Percentiles rank a stretch among this genome's conserved stretches.
These are phyloP conservation scores for Plantago major DNA, from an alignment of 257 asterid species.

Conservation along the genomic window DNA sequence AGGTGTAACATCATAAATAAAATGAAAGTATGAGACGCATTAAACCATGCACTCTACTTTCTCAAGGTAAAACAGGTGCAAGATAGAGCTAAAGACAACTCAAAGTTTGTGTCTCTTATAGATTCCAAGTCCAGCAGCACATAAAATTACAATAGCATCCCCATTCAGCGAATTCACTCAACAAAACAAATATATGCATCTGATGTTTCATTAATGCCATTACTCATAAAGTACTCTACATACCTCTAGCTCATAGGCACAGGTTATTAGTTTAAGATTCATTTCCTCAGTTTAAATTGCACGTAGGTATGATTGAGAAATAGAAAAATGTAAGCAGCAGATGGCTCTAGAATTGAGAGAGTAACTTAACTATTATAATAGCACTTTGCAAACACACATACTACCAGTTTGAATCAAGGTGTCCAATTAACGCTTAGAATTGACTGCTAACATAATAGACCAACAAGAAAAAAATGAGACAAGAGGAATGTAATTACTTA, in stretches of 20 bases:
- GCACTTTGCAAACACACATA: background rate
- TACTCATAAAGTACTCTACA: background rate
- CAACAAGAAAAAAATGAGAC: too few species aligned
- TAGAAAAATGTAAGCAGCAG: background rate
- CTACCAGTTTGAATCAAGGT: too few species aligned
- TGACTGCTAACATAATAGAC: too few species aligned
- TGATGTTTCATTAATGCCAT: background rate
- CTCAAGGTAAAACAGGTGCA: background rate
- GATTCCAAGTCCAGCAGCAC: background rate
- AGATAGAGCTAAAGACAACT: background rate
- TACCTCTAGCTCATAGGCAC: background rate
- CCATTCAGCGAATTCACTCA: background rate
- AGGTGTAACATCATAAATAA: too few species aligned
- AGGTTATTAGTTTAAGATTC: background rate
- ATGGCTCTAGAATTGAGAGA: background rate
- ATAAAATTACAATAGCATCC: background rate
- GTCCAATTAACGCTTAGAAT: too few species aligned
- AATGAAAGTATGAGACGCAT: constrained; percentile 5
- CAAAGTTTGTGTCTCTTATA: background rate
- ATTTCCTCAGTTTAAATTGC: background rate
- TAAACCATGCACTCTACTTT: background rate
- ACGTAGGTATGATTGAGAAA: background rate
- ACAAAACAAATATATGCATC: background rate
- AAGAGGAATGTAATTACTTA: too few species aligned
- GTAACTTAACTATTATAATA: background rate